Percentiles rank a stretch among this genome's conserved stretches.
These are phyloP conservation scores for Fusarium albosuccineum DNA, from an alignment of 2,329 filamentous ascomycete genomes.

Conservation along the genomic window DNA sequence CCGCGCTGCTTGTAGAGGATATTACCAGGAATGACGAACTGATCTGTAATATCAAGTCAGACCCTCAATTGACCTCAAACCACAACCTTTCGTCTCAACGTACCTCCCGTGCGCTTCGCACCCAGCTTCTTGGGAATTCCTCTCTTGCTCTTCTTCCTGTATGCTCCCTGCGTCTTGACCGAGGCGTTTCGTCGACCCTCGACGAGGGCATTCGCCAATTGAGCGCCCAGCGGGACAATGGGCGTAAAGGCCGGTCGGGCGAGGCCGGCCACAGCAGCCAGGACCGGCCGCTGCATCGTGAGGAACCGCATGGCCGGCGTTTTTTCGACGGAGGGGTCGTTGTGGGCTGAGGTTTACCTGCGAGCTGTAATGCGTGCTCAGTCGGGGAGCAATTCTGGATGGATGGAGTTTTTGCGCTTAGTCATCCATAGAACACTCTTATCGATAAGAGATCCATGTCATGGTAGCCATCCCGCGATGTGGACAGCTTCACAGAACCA, in stretches of 20 bases:
- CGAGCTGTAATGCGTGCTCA: constrained; percentile 26
- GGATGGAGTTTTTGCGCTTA: constrained; percentile 48
- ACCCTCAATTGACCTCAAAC: constrained; percentile 1
- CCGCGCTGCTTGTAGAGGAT: constrained; percentile 98
- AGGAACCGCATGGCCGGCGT: constrained; percentile 60
- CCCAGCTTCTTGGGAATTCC: constrained; percentile 85
- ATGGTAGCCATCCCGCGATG: constrained; percentile 7
- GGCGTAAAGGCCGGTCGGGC: constrained; percentile 43
- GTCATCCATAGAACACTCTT: constrained; percentile 42
- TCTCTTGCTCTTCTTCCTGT: constrained; percentile 73
- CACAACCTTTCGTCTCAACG: constrained; percentile 46
- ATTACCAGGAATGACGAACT: constrained; percentile 95
- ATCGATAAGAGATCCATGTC: constrained; percentile 44
- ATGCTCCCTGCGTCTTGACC: constrained; percentile 75
- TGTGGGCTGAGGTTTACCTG: constrained; percentile 50
- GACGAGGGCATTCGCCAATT: constrained; percentile 57
- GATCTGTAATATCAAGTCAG: constrained; percentile 67
- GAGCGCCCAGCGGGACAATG: constrained; percentile 40
- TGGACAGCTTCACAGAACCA: constrained; percentile 43
- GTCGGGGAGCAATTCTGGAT: constrained; percentile 32
- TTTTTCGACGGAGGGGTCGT: constrained; percentile 46
- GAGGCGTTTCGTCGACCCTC: constrained; percentile 67
- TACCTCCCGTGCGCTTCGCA: constrained; percentile 92
- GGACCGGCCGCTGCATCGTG: constrained; percentile 61
- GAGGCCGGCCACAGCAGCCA: constrained; percentile 55